phyloP scores from a whole-genome alignment of 352 stramenopile genomes.

The Pythium grandisporangium region DNA sequence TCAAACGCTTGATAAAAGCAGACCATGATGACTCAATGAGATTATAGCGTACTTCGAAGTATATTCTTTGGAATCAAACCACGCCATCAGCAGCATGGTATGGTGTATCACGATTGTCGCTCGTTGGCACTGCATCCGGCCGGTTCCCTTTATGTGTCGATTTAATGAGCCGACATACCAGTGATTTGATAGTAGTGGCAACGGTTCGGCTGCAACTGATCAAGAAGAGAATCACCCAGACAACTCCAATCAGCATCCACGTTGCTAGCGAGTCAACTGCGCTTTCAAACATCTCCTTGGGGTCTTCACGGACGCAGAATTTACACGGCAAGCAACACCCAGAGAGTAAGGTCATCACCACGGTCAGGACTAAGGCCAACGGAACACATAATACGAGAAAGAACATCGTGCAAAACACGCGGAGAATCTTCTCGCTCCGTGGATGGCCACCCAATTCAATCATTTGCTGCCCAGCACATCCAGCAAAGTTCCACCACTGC shows the following conservation, averaged over 20 bases:
- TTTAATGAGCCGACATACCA: too few relatives aligned
- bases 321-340: constrained; percentile 12
- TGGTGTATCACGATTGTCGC: too few relatives aligned
- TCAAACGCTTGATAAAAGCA: too few relatives aligned
- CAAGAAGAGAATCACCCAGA: constrained; percentile 3
- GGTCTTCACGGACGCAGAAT: constrained; percentile 12
- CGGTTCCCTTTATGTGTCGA: too few relatives aligned
- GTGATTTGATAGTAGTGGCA: constrained; percentile 23
- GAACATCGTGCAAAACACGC: constrained; percentile 4
- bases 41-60: too few relatives aligned
- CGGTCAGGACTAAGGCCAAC: constrained; percentile 3
- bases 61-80: too few relatives aligned
- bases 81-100: too few relatives aligned
- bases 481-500: constrained; percentile 73
- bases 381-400: constrained; percentile 11
- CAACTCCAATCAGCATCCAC: constrained; percentile 3
- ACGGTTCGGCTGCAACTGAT: too few relatives aligned
- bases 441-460: constrained; percentile 15
- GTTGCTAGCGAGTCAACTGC: constrained; percentile 10
- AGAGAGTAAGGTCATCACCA: constrained; percentile 7
- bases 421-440: constrained; percentile 6
- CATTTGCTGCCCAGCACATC: constrained; percentile 69
- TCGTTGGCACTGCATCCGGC: too few relatives aligned
- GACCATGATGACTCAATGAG: too few relatives aligned
- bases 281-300: constrained; percentile 6